Evolutionary conservation across 176 grass and related monocot genomes (phyloP).

Genomic region (sorghum (Sorghum bicolor)): Sorghum_bicolor_NCBIv3 NC_012871.2:1842001-1842500

Average conservation of each 20-base stretch:
- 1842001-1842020: slow-evolving; percentile 69
- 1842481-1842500: slow-evolving; percentile 30
- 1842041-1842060: slow-evolving; percentile 43
- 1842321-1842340: neutral
- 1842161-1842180: slow-evolving; percentile 23
- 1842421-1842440: slow-evolving; percentile 4
- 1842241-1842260: neutral
- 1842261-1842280: neutral
- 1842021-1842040: slow-evolving; percentile 57
- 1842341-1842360: neutral
- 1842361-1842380: neutral
- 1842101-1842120: neutral
- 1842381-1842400: slow-evolving; percentile 23
- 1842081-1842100: neutral
- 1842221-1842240: slow-evolving; percentile 50
- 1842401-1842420: slow-evolving; percentile 44
- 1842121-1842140: neutral
- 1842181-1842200: slow-evolving; percentile 46
- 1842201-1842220: slow-evolving; percentile 47
- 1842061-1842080: slow-evolving; percentile 22
- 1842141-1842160: neutral
- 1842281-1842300: no score
- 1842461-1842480: slow-evolving; percentile 50
- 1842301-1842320: neutral
- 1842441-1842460: slow-evolving; percentile 53